These are phyloP conservation scores for Pontederia crassipes DNA, from an alignment of 176 grass and related monocot genomes.

Conservation along the genomic window DNA sequence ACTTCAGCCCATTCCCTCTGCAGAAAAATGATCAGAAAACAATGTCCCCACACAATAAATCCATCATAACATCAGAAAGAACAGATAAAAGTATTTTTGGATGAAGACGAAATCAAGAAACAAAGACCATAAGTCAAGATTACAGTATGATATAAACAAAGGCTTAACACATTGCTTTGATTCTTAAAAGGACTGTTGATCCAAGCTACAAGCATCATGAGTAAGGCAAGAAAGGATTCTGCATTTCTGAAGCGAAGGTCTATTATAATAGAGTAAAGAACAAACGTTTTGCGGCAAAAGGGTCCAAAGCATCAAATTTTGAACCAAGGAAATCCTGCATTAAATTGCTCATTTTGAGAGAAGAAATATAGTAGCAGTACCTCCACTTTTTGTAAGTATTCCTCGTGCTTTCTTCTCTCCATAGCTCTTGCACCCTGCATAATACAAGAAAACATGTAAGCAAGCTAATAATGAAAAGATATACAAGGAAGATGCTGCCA, in stretches of 20 bases:
- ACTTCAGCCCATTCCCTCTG: constrained; percentile 95
- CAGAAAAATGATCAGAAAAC: constrained; percentile 11
- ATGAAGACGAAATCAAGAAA: neutral
- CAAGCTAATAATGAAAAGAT: neutral
- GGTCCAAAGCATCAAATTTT: no score
- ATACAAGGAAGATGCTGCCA: constrained; percentile 17
- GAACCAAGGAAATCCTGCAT: neutral
- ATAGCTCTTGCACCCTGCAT: constrained; percentile 60
- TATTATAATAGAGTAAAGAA: no score
- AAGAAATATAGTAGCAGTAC: constrained; percentile 30
- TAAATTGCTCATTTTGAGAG: neutral
- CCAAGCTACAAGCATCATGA: no score
- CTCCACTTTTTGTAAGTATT: constrained; percentile 64
- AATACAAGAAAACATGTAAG: constrained; percentile 25
- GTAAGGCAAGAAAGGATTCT: no score
- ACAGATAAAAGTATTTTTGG: no score
- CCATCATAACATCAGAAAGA: constrained; percentile 1
- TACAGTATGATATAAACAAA: no score
- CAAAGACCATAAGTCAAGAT: neutral
- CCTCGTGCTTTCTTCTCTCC: constrained; percentile 60
- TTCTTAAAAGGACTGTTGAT: no score
- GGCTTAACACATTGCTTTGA: no score
- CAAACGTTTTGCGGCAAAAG: no score
- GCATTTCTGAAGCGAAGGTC: no score
- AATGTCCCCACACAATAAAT: constrained; percentile 2